Evolutionary conservation across 108 stramenopile species (phyloP), one percentile per base, ranked within the genome.

Genomic region (Nannochloropsis gaditana): DNA sequence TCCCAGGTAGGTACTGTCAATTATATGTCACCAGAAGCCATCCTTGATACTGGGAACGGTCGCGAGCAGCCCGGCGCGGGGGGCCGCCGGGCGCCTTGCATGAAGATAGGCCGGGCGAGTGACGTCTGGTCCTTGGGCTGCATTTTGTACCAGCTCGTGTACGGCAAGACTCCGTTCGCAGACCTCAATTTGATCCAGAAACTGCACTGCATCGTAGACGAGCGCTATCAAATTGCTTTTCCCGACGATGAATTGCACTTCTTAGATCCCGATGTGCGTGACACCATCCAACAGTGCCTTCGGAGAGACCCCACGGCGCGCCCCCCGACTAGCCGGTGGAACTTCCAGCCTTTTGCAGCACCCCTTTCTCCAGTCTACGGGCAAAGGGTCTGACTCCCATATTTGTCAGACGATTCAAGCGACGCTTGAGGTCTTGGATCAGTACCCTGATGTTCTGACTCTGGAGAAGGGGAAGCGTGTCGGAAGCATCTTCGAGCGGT

Each of bases 1-100:
- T 94, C 92, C 81, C 96, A 97, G 79, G 96, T 97, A 83, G 99
- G 99, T 43, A 99, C 99, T 3, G 89, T 97, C n/a, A 98, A 97
- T 88, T 98, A 98, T 87, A 99, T 99, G 97, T 94, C 93, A 3
- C 99, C 99, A 3, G 99, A 99, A 90, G 95, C 97, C 1, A 95
- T 98, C 41, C 88, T 95, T 82, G 96, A 97, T 84, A 95, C 94
- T 43, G 94, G 92, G 21, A 93, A 91, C 9, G 84, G 84, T 9
- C 47, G 79, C 0, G 86, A 90, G 44, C 81, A 89, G 47, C 90
- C 90, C 8, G 82, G 45, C 11, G 90, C 86, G 5, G 90, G 90
- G 2, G 84, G 92, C 80, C 82, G 93, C 90, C 85, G 90, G 83
- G 87, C 94, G 92, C 91, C 59, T n/a, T 73, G 59, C 91, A 86